Conservation (phyloP, 2,329 filamentous ascomycete genomes). For the Chaetomiaceae sp. region DNA sequence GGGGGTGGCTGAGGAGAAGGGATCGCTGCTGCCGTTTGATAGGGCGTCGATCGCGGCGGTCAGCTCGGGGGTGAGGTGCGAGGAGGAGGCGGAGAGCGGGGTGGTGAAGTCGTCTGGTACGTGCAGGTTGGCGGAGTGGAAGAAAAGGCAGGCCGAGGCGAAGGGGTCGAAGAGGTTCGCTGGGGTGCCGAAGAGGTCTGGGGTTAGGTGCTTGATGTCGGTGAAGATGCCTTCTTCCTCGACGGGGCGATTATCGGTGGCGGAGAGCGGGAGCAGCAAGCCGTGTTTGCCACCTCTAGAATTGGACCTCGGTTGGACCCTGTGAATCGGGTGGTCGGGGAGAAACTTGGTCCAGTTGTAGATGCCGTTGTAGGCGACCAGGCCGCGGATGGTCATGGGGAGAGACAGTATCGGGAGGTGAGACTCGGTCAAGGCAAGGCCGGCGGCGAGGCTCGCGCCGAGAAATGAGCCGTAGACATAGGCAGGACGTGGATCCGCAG, state of each 20-base stretch:
- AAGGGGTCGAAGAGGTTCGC: conserved; percentile 53
- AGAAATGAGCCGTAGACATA: conserved; percentile 53
- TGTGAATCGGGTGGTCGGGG: conserved; percentile 44
- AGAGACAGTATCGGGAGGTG: conserved; percentile 31
- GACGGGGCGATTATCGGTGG: conserved; percentile 16
- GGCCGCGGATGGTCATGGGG: conserved; percentile 43
- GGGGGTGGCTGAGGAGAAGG: background rate
- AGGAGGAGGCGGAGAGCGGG: background rate
- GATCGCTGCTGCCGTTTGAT: background rate
- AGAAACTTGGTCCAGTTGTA: conserved; percentile 60
- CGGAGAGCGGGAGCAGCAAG: background rate
- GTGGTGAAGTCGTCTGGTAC: conserved; percentile 40
- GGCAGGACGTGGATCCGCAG: conserved; percentile 25
- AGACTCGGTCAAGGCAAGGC: conserved; percentile 52
- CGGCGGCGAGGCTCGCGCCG: conserved; percentile 50
- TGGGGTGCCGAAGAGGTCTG: conserved; percentile 43
- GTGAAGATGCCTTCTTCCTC: conserved; percentile 33
- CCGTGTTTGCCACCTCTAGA: background rate
- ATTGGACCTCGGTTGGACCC: background rate
- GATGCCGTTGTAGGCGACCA: conserved; percentile 53
- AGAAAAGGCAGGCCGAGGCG: conserved; percentile 52
- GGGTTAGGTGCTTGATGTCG: conserved; percentile 32
- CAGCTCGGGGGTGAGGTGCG: background rate
- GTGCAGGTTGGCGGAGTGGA: conserved; percentile 45
- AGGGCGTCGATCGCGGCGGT: conserved; percentile 13